phyloP scores from a whole-genome alignment of 2,329 filamentous ascomycete genomes.

The Trichoderma pleuroti region DNA sequence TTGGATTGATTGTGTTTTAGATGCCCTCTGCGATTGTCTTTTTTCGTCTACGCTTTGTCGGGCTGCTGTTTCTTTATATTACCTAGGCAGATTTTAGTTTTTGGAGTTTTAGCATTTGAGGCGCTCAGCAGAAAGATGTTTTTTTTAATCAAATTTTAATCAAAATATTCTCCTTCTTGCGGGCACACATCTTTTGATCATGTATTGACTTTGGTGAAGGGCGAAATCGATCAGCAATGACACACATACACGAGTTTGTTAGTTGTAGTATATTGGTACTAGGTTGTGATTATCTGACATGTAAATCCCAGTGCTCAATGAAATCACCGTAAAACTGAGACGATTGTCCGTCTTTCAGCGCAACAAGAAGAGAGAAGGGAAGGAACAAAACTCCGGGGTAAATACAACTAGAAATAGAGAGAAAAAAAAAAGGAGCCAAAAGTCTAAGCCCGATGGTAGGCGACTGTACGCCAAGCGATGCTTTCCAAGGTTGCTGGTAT shows the following conservation, averaged over 20 bases:
- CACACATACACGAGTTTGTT: not conserved
- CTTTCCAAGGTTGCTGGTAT: not conserved
- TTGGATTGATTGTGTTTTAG: slow-evolving; percentile 18
- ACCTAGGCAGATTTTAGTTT: slow-evolving; percentile 7
- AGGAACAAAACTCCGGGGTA: not conserved
- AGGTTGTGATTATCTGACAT: not conserved
- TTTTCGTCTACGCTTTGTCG: not conserved
- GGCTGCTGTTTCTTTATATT: not conserved
- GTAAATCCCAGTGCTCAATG: not conserved
- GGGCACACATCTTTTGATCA: not conserved
- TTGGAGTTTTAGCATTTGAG: slow-evolving; percentile 23
- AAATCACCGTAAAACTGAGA: not conserved
- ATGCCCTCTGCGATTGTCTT: slow-evolving; percentile 1
- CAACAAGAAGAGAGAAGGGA: not conserved
- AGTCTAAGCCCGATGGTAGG: slow-evolving; percentile 8
- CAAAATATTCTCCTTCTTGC: slow-evolving; percentile 17
- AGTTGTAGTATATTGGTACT: not conserved
- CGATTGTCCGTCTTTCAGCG: not conserved
- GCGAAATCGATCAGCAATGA: not conserved
- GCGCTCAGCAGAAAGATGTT: slow-evolving; percentile 20
- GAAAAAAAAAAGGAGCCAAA: not conserved
- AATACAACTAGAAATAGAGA: not conserved
- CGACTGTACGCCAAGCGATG: slow-evolving; percentile 14
- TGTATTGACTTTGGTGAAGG: not conserved
- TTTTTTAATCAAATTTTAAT: slow-evolving; percentile 17